A percentile compares a stretch with the other conserved stretches of the same genome.
Conservation (phyloP, 1,139 yeast genomes). For the Schizosaccharomyces versatilis region DNA sequence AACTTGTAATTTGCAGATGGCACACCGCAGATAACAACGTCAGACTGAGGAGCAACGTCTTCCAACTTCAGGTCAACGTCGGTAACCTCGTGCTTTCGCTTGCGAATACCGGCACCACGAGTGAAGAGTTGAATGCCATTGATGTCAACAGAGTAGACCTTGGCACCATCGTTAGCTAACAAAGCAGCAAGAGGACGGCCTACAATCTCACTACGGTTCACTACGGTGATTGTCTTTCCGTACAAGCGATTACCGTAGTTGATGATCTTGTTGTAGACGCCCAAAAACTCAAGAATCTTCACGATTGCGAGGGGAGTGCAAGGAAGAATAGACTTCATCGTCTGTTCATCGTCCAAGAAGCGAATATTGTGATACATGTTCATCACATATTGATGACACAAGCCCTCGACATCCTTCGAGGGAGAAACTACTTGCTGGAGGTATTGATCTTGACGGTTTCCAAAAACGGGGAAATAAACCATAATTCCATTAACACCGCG, state of each 20-base stretch:
- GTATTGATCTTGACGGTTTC: conserved; percentile 84
- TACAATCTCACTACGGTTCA: conserved; percentile 85
- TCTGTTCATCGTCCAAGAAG: conserved; percentile 46
- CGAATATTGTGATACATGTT: conserved; percentile 85
- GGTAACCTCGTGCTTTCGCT: conserved; percentile 62
- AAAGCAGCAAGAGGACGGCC: conserved; percentile 93
- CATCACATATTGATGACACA: conserved; percentile 73
- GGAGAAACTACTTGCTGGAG: conserved; percentile 69
- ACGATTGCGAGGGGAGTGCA: conserved; percentile 92
- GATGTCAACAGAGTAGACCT: conserved; percentile 76
- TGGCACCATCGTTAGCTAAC: conserved; percentile 91
- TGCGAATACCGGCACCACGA: conserved; percentile 73
- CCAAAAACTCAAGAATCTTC: conserved; percentile 72
- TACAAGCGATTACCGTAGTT: conserved; percentile 79
- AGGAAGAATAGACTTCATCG: conserved; percentile 63
- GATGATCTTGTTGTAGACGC: conserved; percentile 59
- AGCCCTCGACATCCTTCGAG: conserved; percentile 88
- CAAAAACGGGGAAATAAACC: conserved; percentile 96
- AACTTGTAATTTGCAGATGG: conserved; percentile 67
- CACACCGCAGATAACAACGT: conserved; percentile 87
- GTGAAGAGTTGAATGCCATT: conserved; percentile 77
- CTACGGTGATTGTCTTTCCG: conserved; percentile 76
- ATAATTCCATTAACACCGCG: conserved; percentile 68
- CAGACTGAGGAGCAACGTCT: conserved; percentile 51
- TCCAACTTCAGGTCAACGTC: conserved; percentile 33